phyloP scores from a whole-genome alignment of 495 filamentous ascomycete species.

The Peziza echinospora region DNA sequence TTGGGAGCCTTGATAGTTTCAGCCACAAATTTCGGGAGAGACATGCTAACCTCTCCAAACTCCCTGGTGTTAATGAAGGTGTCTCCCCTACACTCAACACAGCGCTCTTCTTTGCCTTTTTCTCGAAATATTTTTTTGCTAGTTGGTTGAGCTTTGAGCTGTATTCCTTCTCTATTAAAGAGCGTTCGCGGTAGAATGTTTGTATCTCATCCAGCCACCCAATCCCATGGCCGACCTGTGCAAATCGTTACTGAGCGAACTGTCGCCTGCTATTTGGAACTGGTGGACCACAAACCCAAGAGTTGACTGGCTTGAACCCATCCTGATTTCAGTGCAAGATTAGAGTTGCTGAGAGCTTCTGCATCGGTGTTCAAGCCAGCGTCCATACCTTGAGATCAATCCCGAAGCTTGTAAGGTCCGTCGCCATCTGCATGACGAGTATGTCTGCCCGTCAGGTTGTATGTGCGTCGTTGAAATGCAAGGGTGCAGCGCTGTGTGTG shows the following conservation, averaged over 20 bases:
- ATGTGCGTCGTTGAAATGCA: too few species aligned
- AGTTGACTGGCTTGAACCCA: conserved; percentile 81
- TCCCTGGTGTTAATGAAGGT: conserved; percentile 80
- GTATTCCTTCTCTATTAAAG: conserved; percentile 90
- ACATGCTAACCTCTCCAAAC: conserved; percentile 51
- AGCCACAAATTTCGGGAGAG: too few species aligned
- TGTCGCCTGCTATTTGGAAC: conserved; percentile 6
- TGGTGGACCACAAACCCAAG: conserved; percentile 39
- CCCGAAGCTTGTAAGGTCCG: conserved; percentile 27
- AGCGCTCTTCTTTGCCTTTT: conserved; percentile 77
- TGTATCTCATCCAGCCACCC: conserved; percentile 92
- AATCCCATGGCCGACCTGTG: conserved; percentile 53
- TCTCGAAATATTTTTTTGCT: conserved; percentile 89
- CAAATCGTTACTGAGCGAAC: conserved; percentile 8
- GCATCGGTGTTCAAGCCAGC: too few species aligned
- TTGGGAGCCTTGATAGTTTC: too few species aligned
- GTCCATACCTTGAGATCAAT: not conserved
- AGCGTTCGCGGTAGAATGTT: conserved; percentile 87
- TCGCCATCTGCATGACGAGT: too few species aligned
- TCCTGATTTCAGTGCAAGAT: too few species aligned
- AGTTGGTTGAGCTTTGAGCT: conserved; percentile 62
- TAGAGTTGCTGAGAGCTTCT: too few species aligned
- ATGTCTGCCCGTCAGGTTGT: too few species aligned
- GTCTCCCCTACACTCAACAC: conserved; percentile 83
- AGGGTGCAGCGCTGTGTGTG: too few species aligned